These are phyloP conservation scores for Melampsora americana DNA, from an alignment of 1,284 basidiomycete species.

Conservation along the genomic window DNA sequence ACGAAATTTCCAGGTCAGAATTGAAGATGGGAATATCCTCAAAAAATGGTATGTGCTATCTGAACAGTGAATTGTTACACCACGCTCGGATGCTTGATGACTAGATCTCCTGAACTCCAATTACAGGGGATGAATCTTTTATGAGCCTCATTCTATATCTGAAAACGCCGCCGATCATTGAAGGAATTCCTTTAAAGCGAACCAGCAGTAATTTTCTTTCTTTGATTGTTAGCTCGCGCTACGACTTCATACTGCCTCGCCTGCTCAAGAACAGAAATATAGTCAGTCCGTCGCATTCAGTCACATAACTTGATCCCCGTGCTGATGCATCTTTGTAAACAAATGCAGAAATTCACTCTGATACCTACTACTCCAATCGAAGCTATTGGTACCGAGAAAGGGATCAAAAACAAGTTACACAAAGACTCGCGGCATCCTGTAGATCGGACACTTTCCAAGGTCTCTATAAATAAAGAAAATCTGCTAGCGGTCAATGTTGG, in stretches of 20 bases:
- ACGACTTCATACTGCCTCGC: neutral
- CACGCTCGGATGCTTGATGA: neutral
- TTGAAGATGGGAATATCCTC: conserved; percentile 1
- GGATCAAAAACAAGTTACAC: neutral
- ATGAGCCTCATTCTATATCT: conserved; percentile 24
- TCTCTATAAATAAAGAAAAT: neutral
- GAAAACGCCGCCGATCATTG: conserved; percentile 1
- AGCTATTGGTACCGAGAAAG: neutral
- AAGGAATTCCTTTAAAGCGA: neutral
- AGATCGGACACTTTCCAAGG: neutral
- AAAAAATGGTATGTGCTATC: conserved; percentile 3
- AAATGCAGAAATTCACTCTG: neutral
- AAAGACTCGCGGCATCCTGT: neutral
- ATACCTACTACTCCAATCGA: neutral
- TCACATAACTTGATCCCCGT: neutral
- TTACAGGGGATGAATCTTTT: conserved; percentile 10
- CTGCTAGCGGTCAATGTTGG: neutral
- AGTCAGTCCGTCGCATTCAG: neutral
- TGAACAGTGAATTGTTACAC: neutral
- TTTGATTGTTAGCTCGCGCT: conserved; percentile 3
- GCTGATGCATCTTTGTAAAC: neutral
- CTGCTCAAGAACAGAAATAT: conserved; percentile 26
- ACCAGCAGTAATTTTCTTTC: neutral
- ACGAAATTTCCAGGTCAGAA: conserved; percentile 8
- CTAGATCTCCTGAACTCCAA: neutral